Base-by-base conservation (phyloP, 192 early-diverging fungal species). In the Backusella luteola region DNA sequence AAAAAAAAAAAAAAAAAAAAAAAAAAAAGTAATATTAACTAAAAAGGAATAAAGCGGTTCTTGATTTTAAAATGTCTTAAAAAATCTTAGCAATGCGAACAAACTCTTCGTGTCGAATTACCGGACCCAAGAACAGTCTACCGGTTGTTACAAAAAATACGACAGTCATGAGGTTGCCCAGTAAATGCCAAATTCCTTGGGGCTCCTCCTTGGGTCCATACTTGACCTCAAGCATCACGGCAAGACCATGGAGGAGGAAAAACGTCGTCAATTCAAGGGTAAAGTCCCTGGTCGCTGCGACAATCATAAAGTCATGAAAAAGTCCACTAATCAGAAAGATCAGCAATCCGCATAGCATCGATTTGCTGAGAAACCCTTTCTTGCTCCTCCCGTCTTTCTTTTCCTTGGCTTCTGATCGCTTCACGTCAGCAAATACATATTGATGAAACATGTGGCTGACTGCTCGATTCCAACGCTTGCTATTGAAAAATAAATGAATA, bases 221-320 rank as follows among this genome's bases (percentile, higher is more conserved):
- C 1, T 26, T 49, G 21, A 23, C 44, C 29, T 71, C 29, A 17
- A 71, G 39, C 42, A 44, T 44, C 21, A 71, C 70, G 2, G 19
- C 26, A 5, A 71, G 9, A 0, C 70, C 70, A 19, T 71, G 70
- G 34, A 71, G 42, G 5, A 71, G 39, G 14, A 71, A 71, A 34
- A 71, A 71, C 4, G 29, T 21, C 6, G 70, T 71, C 5, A 71
- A 17, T 49, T 71, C 70, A n/a, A 44, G 26, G 7, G 70, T 71
- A 19, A 71, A 26, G 35, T 36, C 42, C 4, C 70, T 11, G 29
- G 70, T 71, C 11, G 17, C 44, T 1, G 70, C 70, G 1, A 44
- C 29, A 49, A 71, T 71, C 70, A 71, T 71, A 17, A 71, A 71
- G 49, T 71, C 70, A 17, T 71, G 70, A 4, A 71, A 49, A 0